Evolutionary conservation across 129 eudicot genomes (phyloP).

Genomic region (Flaveria robusta): DNA sequence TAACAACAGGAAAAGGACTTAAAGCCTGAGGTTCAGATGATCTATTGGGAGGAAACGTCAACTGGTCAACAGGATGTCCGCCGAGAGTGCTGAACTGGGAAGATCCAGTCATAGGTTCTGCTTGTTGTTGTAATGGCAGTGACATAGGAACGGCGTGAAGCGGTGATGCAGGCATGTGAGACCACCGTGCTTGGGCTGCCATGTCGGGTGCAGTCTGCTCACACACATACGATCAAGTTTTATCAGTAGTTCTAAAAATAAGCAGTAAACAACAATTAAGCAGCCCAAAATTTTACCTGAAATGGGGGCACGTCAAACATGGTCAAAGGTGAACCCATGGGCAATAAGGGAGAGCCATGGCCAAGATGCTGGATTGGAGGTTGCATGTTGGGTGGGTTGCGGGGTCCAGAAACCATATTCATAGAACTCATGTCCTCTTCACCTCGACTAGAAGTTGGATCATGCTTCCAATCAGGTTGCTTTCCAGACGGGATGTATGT

Average conservation of each 20-base stretch:
- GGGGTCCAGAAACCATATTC: conserved; percentile 63
- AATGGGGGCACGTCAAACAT: conserved; percentile 90
- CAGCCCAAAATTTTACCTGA: conserved; percentile 52
- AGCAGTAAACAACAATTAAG: no score
- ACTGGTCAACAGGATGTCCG: conserved; percentile 51
- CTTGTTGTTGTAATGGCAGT: conserved; percentile 61
- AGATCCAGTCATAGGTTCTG: conserved; percentile 46
- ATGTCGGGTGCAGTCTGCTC: conserved; percentile 69
- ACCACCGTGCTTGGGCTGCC: conserved; percentile 67
- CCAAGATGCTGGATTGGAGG: conserved; percentile 67
- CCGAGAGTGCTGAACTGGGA: conserved; percentile 57
- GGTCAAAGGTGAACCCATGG: conserved; percentile 80
- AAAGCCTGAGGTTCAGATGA: conserved; percentile 59
- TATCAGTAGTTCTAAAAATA: no score
- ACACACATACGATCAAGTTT: conserved; percentile 16
- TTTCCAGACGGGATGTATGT: conserved; percentile 88
- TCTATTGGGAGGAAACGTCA: conserved; percentile 36
- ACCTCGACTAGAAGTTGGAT: conserved; percentile 61
- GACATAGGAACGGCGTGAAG: conserved; percentile 55
- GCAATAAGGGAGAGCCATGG: conserved; percentile 78
- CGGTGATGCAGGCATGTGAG: conserved; percentile 64
- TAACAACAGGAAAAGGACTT: conserved; percentile 34
- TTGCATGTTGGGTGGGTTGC: conserved; percentile 55
- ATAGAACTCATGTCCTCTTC: conserved; percentile 49
- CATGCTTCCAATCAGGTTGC: conserved; percentile 96